phyloP scores from a whole-genome alignment of 495 filamentous ascomycete genomes.

The Sphaerosporella brunnea region DNA sequence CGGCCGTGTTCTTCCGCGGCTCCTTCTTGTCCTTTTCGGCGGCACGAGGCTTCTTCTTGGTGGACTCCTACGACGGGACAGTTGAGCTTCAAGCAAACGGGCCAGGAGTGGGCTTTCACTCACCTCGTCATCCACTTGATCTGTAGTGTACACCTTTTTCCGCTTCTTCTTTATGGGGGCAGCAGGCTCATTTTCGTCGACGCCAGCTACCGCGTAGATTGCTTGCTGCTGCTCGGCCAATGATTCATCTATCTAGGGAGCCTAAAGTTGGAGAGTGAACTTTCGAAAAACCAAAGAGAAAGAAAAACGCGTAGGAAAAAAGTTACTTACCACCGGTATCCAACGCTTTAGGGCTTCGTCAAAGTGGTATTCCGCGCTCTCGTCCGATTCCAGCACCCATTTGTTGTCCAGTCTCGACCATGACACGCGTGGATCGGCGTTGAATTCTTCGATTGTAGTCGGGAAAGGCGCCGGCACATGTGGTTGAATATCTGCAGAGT shows the following conservation, averaged over 20 bases:
- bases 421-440: conserved; percentile 65
- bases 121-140: conserved; percentile 14
- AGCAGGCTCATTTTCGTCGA: conserved; percentile 43
- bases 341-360: conserved; percentile 56
- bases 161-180: conserved; percentile 46
- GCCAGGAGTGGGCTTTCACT: neutral
- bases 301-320: conserved; percentile 1
- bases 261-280: conserved; percentile 3
- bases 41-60: conserved; percentile 1
- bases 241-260: conserved; percentile 51
- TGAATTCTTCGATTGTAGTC: conserved; percentile 55
- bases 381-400: conserved; percentile 67
- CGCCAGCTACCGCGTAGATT: conserved; percentile 51
- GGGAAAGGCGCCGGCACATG: conserved; percentile 43
- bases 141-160: conserved; percentile 42
- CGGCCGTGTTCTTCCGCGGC: conserved; percentile 64
- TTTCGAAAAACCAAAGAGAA: conserved; percentile 1
- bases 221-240: conserved; percentile 60
- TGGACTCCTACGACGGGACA: neutral
- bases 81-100: neutral
- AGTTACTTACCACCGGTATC: conserved; percentile 46
- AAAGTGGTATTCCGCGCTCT: conserved; percentile 73
- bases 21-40: conserved; percentile 35
- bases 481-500: too few species aligned
- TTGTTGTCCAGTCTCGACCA: conserved; percentile 66